Conservation (phyloP, 2,329 filamentous ascomycete genomes). For the Nemania sp. region DNA sequence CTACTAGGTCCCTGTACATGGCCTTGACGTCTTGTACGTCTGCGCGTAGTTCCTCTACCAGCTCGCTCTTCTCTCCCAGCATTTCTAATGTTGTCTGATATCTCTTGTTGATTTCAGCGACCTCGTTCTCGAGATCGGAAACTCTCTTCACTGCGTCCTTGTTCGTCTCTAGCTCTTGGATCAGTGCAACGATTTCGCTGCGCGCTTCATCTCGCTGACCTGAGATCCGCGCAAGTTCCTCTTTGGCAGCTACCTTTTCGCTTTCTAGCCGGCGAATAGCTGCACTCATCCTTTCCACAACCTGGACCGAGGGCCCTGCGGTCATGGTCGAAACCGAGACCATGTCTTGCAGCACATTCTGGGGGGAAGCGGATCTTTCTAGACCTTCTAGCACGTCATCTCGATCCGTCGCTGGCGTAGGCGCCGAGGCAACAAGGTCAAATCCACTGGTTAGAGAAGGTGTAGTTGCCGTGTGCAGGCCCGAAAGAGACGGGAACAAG, state of each 20-base stretch:
- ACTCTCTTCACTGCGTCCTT: constrained; percentile 64
- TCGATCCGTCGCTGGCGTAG: constrained; percentile 51
- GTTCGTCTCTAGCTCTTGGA: constrained; percentile 81
- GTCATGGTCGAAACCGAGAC: constrained; percentile 87
- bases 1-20: constrained; percentile 92
- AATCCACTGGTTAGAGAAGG: constrained; percentile 58
- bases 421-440: constrained; percentile 47
- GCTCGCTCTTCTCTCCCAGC: constrained; percentile 95
- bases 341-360: constrained; percentile 78
- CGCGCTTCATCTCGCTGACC: constrained; percentile 90
- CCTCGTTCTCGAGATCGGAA: constrained; percentile 67
- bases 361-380: constrained; percentile 63
- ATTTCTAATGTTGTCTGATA: constrained; percentile 93
- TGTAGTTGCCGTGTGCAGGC: constrained; percentile 40
- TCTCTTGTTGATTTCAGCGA: constrained; percentile 71
- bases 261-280: constrained; percentile 88
- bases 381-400: constrained; percentile 58
- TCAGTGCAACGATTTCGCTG: constrained; percentile 86
- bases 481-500: constrained; percentile 46
- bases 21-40: constrained; percentile 93
- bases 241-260: constrained; percentile 85
- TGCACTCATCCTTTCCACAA: constrained; percentile 95
- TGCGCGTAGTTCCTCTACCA: constrained; percentile 85
- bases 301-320: constrained; percentile 88
- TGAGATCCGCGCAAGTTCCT: constrained; percentile 80